Evolutionary conservation across 139 green algal genomes (phyloP).

Genomic region (Chlamydomonas sp.): DNA sequence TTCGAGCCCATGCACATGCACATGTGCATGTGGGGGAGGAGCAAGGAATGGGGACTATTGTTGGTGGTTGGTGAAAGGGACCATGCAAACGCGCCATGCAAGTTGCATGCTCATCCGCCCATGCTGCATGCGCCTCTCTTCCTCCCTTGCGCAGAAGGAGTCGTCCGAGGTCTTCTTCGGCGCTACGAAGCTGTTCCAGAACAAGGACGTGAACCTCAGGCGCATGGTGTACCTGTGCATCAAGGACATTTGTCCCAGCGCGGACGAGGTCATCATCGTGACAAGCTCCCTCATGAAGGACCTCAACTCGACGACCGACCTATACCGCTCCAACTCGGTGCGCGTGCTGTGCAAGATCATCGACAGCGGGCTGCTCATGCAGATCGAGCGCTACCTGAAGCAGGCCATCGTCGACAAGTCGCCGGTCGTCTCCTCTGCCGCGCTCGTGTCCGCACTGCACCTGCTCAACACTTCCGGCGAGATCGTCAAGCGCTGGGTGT

Average conservation of each 20-base stretch:
- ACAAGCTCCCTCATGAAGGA: conserved; percentile 99
- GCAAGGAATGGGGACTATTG: too few species aligned
- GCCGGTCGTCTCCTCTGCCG: conserved; percentile 60
- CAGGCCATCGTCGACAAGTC: conserved; percentile 97
- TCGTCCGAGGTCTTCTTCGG: conserved; percentile 97
- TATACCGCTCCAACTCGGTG: conserved; percentile 94
- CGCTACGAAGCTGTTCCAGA: conserved; percentile 97
- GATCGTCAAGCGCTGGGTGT: conserved; percentile 95
- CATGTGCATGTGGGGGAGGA: conserved; percentile 1
- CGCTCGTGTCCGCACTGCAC: conserved; percentile 80
- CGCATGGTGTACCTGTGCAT: conserved; percentile 98
- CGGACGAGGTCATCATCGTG: conserved; percentile 98
- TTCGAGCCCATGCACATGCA: conserved; percentile 21
- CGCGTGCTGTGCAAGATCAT: conserved; percentile 95
- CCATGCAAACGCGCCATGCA: too few species aligned
- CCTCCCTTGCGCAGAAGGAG: conserved; percentile 72
- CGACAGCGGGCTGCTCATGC: conserved; percentile 74
- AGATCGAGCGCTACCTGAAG: conserved; percentile 89
- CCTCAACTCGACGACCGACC: conserved; percentile 94
- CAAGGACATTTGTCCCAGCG: conserved; percentile 93
- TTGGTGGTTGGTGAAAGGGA: too few species aligned
- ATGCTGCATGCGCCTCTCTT: too few species aligned
- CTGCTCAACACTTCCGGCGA: conserved; percentile 77
- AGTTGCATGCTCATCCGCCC: too few species aligned
- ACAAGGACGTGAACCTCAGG: conserved; percentile 86